Evolutionary conservation across 2,329 filamentous ascomycete species (phyloP).

Genomic region (Botryotinia globosa): DNA sequence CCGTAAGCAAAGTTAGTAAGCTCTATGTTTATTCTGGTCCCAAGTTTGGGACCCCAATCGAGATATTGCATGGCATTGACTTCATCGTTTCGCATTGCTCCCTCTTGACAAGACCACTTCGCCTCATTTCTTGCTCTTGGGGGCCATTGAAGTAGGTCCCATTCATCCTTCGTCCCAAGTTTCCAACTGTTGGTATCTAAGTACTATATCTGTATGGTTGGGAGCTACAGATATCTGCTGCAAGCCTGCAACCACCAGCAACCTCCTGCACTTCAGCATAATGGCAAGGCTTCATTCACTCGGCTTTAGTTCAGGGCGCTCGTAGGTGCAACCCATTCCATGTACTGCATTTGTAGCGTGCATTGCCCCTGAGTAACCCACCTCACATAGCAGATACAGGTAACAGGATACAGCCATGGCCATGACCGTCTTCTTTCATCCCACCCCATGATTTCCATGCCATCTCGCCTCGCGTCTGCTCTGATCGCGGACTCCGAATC

Average conservation of each 20-base stretch:
- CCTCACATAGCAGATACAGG: not conserved
- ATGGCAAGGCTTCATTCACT: slow-evolving; percentile 16
- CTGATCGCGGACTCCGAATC: not conserved
- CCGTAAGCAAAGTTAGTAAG: not conserved
- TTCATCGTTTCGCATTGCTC: slow-evolving; percentile 4
- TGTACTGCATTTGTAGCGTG: slow-evolving; percentile 15
- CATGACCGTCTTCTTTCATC: slow-evolving; percentile 4
- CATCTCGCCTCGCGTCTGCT: slow-evolving; percentile 6
- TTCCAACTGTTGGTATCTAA: slow-evolving; percentile 18
- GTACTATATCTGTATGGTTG: not conserved
- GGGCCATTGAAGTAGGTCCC: not conserved
- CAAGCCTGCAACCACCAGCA: slow-evolving; percentile 12
- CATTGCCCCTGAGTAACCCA: slow-evolving; percentile 15
- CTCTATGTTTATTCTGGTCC: not conserved
- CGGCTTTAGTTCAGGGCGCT: slow-evolving; percentile 1
- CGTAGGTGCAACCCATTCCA: slow-evolving; percentile 11
- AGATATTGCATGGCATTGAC: slow-evolving; percentile 5
- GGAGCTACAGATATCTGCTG: slow-evolving; percentile 8
- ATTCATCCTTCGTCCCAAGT: slow-evolving; percentile 13
- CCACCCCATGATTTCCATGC: not conserved
- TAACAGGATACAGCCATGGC: slow-evolving; percentile 8
- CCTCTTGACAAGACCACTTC: not conserved
- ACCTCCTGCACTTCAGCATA: slow-evolving; percentile 11
- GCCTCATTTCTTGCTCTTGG: slow-evolving; percentile 12
- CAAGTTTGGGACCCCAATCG: slow-evolving; percentile 4